A percentile compares a stretch with the other conserved stretches of the same genome.
phyloP scores from a whole-genome alignment of 352 stramenopile genomes.

The Pythium grandisporangium region DNA sequence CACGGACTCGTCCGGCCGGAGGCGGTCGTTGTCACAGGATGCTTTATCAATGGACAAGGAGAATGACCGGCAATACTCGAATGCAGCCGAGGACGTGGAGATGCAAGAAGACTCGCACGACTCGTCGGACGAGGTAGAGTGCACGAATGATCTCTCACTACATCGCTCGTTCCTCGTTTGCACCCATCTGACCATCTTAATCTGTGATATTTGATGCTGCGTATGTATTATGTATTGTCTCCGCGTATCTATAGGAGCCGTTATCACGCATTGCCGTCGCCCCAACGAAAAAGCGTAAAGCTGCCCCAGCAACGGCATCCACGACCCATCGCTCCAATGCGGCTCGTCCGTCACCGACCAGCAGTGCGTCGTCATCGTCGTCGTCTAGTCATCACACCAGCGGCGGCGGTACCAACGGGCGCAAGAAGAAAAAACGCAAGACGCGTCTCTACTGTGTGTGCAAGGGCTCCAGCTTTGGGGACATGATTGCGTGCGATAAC shows the following conservation, averaged over 20 bases:
- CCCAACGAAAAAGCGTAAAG: constrained; percentile 1
- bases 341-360: too few relatives aligned
- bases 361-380: constrained; percentile 5
- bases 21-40: too few relatives aligned
- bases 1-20: background rate
- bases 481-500: constrained; percentile 83
- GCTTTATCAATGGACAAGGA: background rate
- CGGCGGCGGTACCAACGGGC: constrained; percentile 7
- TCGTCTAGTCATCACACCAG: constrained; percentile 1
- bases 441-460: constrained; percentile 66
- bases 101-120: constrained; percentile 2
- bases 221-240: too few relatives aligned
- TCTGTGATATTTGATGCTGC: too few relatives aligned
- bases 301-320: too few relatives aligned
- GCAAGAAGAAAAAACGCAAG: constrained; percentile 62
- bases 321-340: too few relatives aligned
- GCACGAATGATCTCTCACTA: background rate
- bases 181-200: too few relatives aligned
- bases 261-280: too few relatives aligned
- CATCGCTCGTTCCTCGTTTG: too few relatives aligned
- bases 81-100: background rate
- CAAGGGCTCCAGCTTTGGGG: constrained; percentile 59
- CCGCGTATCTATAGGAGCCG: too few relatives aligned
- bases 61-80: background rate
- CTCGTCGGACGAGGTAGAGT: constrained; percentile 6